A percentile compares a stretch with the other conserved stretches of the same genome.
Conservation (phyloP, 2,329 filamentous ascomycete species). For the Fusarium coffeatum region DNA sequence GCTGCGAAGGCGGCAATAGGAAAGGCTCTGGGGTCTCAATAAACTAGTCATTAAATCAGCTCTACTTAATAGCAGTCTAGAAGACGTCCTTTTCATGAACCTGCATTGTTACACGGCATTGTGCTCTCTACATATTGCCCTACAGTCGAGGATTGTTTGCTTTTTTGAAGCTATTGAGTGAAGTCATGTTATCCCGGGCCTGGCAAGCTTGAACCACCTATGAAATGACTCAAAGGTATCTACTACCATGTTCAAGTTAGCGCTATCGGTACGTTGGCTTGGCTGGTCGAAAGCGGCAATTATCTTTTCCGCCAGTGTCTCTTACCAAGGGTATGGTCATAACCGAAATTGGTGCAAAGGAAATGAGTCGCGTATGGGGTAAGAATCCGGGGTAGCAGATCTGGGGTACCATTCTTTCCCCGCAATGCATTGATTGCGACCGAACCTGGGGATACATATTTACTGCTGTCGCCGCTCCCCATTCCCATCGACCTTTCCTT, state of each 20-base stretch:
- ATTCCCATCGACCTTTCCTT: background rate
- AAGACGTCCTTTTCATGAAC: background rate
- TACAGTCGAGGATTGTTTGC: background rate
- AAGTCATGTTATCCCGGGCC: background rate
- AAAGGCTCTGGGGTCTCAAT: background rate
- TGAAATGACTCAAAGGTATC: background rate
- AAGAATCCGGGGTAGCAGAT: conserved; percentile 5
- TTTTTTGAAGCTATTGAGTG: background rate
- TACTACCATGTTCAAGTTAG: background rate
- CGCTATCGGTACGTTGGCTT: background rate
- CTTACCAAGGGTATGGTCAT: background rate
- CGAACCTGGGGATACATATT: background rate
- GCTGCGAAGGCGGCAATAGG: background rate
- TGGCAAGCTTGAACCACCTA: background rate
- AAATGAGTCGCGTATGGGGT: background rate
- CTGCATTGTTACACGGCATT: background rate
- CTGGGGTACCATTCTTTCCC: background rate
- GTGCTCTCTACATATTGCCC: background rate
- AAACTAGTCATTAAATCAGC: too few relatives aligned
- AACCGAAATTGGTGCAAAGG: background rate
- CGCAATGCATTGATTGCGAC: background rate
- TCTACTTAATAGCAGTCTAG: background rate
- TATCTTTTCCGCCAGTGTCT: background rate
- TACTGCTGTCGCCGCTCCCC: background rate
- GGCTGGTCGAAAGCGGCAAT: background rate